Evolutionary conservation across 2,329 filamentous ascomycete species (phyloP).

Genomic region (Aspergillus versicolor): DNA sequence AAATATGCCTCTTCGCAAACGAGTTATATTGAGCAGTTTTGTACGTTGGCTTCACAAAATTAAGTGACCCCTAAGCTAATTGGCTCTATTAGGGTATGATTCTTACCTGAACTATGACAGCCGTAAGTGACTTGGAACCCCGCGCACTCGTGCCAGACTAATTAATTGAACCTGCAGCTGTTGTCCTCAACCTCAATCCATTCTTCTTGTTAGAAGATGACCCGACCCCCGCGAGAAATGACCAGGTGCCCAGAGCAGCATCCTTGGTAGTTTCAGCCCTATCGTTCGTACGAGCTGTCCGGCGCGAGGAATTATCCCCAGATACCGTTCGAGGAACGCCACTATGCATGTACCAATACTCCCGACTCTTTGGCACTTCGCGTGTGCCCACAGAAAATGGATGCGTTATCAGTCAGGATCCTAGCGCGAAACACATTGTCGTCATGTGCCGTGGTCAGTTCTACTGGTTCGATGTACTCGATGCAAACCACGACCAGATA

Average conservation of each 20-base stretch:
- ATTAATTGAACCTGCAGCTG: slow-evolving; percentile 49
- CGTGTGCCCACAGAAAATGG: slow-evolving; percentile 91
- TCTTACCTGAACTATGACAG: slow-evolving; percentile 98
- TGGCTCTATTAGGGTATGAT: slow-evolving; percentile 77
- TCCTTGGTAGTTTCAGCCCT: slow-evolving; percentile 88
- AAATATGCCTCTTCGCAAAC: slow-evolving; percentile 86
- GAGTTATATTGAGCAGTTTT: slow-evolving; percentile 98
- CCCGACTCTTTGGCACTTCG: slow-evolving; percentile 89
- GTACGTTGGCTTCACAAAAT: slow-evolving; percentile 55
- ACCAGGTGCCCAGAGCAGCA: slow-evolving; percentile 91
- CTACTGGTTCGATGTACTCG: slow-evolving; percentile 98
- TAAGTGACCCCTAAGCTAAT: slow-evolving; percentile 5
- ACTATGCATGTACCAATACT: slow-evolving; percentile 98
- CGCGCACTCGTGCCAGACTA: not conserved
- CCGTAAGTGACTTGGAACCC: slow-evolving; percentile 43
- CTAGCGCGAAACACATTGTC: slow-evolving; percentile 87
- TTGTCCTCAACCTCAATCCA: slow-evolving; percentile 94
- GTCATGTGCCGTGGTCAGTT: slow-evolving; percentile 94
- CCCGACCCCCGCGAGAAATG: slow-evolving; percentile 91
- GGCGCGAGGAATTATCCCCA: slow-evolving; percentile 87
- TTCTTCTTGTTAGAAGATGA: slow-evolving; percentile 98
- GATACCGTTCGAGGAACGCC: slow-evolving; percentile 81
- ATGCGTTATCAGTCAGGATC: slow-evolving; percentile 93
- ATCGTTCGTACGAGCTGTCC: slow-evolving; percentile 87
- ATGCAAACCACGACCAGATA: slow-evolving; percentile 90